Conservation (phyloP, 2,329 filamentous ascomycete genomes). For the Pseudopyricularia javanii region DNA sequence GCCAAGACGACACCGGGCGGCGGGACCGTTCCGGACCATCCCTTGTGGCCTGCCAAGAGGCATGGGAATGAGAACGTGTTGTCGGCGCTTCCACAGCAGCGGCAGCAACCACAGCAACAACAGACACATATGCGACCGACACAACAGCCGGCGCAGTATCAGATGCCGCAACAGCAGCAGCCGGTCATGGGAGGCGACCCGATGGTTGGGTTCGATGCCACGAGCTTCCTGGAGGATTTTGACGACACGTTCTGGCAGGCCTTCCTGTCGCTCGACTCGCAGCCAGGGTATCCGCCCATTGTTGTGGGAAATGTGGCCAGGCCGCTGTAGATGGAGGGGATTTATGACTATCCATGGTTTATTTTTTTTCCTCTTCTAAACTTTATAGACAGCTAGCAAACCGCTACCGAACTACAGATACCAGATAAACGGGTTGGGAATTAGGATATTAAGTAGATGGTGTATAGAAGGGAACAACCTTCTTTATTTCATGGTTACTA, state of each 20-base stretch:
- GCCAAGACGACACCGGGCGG: neutral
- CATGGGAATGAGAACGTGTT: neutral
- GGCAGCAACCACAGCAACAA: neutral
- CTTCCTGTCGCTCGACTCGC: neutral
- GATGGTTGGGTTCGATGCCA: neutral
- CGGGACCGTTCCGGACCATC: neutral
- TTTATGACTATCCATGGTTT: neutral
- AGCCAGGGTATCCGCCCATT: neutral
- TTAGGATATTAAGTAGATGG: too few relatives aligned
- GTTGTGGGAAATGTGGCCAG: neutral
- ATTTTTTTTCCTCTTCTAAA: too few relatives aligned
- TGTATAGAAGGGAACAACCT: too few relatives aligned
- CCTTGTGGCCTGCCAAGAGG: neutral
- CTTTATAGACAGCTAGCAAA: too few relatives aligned
- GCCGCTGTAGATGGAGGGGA: neutral
- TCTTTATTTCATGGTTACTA: too few relatives aligned
- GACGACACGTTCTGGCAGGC: conserved; percentile 1
- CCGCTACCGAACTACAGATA: too few relatives aligned
- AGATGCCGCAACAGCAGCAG: neutral
- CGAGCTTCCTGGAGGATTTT: neutral
- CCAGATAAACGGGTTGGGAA: too few relatives aligned
- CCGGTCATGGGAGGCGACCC: neutral
- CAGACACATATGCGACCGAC: neutral
- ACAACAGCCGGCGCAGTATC: neutral
- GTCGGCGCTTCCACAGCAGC: neutral